These are phyloP conservation scores for Actinomucor elegans DNA, from an alignment of 371 early-diverging fungal species.

Conservation along the genomic window DNA sequence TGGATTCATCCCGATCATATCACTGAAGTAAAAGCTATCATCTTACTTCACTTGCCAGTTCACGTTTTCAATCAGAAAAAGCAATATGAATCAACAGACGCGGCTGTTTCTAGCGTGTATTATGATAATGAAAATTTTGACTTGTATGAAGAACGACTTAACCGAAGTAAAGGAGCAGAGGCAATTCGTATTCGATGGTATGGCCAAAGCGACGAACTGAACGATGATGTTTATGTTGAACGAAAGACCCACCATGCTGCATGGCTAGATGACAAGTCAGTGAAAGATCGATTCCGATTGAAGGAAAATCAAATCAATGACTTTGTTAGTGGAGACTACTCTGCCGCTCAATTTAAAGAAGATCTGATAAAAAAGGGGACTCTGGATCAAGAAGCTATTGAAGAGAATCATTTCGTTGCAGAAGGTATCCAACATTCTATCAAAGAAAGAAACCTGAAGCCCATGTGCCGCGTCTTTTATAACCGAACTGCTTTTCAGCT, in stretches of 20 bases:
- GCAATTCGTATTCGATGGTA: conserved; percentile 90
- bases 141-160: conserved; percentile 88
- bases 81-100: conserved; percentile 43
- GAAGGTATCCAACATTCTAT: conserved; percentile 82
- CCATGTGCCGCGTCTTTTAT: conserved; percentile 94
- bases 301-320: conserved; percentile 88
- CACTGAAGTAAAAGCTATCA: conserved; percentile 87
- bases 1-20: conserved; percentile 99
- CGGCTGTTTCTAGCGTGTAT: conserved; percentile 87
- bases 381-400: conserved; percentile 65
- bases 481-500: conserved; percentile 99
- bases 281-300: conserved; percentile 92
- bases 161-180: conserved; percentile 91
- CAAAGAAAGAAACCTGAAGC: conserved; percentile 69
- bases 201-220: conserved; percentile 30
- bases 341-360: conserved; percentile 52
- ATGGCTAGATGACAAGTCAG: conserved; percentile 92
- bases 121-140: conserved; percentile 93
- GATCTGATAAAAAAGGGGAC: conserved; percentile 75
- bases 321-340: conserved; percentile 80
- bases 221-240: conserved; percentile 85
- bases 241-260: conserved; percentile 97
- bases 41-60: conserved; percentile 92
- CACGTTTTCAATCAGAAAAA: conserved; percentile 72
- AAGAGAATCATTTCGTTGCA: conserved; percentile 74